A percentile compares a stretch with the other conserved stretches of the same genome.
Evolutionary conservation across 1,284 basidiomycete species (phyloP).

Genomic region (Sanghuangporus weigelae): DNA sequence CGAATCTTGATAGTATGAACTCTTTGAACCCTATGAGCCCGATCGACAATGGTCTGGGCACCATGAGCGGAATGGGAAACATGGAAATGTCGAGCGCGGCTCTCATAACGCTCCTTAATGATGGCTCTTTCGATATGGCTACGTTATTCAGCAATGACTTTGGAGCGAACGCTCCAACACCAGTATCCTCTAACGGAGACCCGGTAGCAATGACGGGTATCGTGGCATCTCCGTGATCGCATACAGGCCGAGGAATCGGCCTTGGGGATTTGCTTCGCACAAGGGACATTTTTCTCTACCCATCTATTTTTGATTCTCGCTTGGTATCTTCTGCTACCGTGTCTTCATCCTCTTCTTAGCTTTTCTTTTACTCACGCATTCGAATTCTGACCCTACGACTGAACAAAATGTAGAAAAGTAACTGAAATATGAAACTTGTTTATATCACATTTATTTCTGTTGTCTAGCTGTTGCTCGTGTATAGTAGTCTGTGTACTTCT

Average conservation of each 20-base stretch:
- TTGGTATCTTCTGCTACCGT: background rate
- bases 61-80: background rate
- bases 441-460: background rate
- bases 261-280: background rate
- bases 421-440: background rate
- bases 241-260: background rate
- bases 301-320: background rate
- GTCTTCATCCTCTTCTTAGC: background rate
- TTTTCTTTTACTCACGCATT: background rate
- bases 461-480: background rate
- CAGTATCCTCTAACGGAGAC: background rate
- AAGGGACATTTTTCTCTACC: background rate
- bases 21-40: background rate
- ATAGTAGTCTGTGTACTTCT: background rate
- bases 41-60: background rate
- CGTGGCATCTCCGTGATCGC: slow-evolving; percentile 5
- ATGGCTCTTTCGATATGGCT: slow-evolving; percentile 30
- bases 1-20: background rate
- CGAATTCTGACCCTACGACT: background rate
- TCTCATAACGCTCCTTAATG: slow-evolving; percentile 33
- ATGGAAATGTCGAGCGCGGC: slow-evolving; percentile 28
- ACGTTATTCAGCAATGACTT: slow-evolving; percentile 20
- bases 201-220: slow-evolving; percentile 8
- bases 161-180: slow-evolving; percentile 1
- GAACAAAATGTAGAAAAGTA: background rate